phyloP scores from a whole-genome alignment of 306 rosid genomes.

The Medicago arabica region DNA sequence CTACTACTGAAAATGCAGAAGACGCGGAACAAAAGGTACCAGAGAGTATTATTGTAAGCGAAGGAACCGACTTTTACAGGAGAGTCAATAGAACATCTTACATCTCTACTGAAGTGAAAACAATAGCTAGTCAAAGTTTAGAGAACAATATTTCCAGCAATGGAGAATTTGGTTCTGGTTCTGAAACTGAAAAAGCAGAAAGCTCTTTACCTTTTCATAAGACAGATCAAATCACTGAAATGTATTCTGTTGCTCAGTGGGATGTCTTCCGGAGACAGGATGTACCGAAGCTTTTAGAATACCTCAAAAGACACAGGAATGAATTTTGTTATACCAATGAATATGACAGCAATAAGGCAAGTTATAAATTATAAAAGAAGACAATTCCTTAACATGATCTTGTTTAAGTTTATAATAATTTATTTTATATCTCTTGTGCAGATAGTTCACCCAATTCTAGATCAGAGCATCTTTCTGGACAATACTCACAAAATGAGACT shows the following conservation, averaged over 20 bases:
- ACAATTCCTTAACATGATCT: constrained; percentile 31
- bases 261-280: constrained; percentile 95
- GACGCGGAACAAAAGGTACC: constrained; percentile 45
- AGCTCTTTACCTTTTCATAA: constrained; percentile 36
- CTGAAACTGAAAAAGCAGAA: constrained; percentile 39
- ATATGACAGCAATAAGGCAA: constrained; percentile 57
- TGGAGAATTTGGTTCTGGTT: constrained; percentile 53
- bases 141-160: constrained; percentile 41
- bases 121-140: constrained; percentile 44
- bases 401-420: constrained; percentile 25
- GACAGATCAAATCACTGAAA: constrained; percentile 38
- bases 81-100: constrained; percentile 63
- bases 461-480: constrained; percentile 82
- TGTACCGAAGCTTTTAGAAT: constrained; percentile 83
- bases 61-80: constrained; percentile 65
- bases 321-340: constrained; percentile 56
- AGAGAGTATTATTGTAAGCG: constrained; percentile 46
- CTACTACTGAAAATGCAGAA: constrained; percentile 50
- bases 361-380: constrained; percentile 33
- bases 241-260: constrained; percentile 72
- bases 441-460: constrained; percentile 91
- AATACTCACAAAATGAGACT: constrained; percentile 74
- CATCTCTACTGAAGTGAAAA: constrained; percentile 52
- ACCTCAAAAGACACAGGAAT: constrained; percentile 68
- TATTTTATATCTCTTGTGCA: constrained; percentile 52